Conservation (phyloP, 306 rosid species). For the Rubus idaeus region DNA sequence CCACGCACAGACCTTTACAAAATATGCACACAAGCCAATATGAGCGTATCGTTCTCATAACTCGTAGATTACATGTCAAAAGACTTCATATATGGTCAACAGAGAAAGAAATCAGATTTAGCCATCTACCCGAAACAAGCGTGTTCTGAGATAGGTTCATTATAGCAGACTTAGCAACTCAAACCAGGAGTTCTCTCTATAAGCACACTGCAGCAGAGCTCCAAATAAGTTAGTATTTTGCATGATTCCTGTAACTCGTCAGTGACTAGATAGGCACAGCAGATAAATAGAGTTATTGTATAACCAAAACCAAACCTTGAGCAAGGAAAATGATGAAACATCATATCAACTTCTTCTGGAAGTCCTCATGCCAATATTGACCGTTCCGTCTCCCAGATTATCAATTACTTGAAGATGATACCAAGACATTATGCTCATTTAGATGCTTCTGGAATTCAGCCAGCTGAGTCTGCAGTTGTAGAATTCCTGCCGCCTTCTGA, state of each 20-base stretch:
- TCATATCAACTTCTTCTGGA: background rate
- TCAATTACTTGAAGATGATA: conserved; percentile 56
- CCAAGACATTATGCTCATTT: conserved; percentile 64
- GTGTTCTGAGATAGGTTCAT: conserved; percentile 4
- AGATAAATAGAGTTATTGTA: background rate
- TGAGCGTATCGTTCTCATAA: background rate
- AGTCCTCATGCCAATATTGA: conserved; percentile 14
- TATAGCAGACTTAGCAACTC: conserved; percentile 3
- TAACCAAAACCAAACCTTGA: background rate
- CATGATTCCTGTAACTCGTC: background rate
- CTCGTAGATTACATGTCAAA: background rate
- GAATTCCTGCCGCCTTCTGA: conserved; percentile 75
- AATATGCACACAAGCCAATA: conserved; percentile 22
- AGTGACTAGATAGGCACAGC: background rate
- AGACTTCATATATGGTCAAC: background rate
- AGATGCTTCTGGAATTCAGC: conserved; percentile 76
- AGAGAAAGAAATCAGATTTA: background rate
- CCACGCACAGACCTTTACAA: conserved; percentile 19
- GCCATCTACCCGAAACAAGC: conserved; percentile 18
- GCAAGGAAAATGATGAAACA: conserved; percentile 6
- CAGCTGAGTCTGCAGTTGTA: conserved; percentile 77
- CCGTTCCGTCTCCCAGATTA: conserved; percentile 24
- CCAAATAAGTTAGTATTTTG: background rate
- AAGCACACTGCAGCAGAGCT: conserved; percentile 5
- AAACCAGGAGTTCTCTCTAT: background rate